Evolutionary conservation across 345 rosid species (phyloP), one percentile per base, ranked within the genome.

Genomic region (Turritis glabra): DNA sequence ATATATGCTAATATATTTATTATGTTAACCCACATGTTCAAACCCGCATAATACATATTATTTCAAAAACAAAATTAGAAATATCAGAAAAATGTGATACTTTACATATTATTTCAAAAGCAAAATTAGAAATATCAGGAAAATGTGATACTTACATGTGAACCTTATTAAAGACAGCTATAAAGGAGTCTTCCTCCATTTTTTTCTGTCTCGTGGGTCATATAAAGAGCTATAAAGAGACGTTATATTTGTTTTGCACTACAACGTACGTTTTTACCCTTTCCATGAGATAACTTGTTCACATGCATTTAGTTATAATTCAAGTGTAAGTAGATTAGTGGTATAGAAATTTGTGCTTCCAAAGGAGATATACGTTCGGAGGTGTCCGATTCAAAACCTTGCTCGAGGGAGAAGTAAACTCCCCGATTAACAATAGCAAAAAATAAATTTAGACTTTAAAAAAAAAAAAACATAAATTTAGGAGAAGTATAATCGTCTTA

Each of bases 251-350:
- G 55, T 64, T 48, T 65, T 38, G 41, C 56, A 17, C 41, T 13
- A 46, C 13, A 51, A 30, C 7, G 7, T 43, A 27, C 30, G 8
- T 37, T 67, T 35, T 67, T 35, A 23, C 60, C 25, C 25, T 52
- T 67, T 51, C 72, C 72, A 38, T 67, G 22, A 51, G 35, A 9
- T 23, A 30, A 63, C 55, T 4, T 65, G 70, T 32, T 65, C 19
- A 48, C 29, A 19, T 48, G 8, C 21, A 48, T 27, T 40, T 61
- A 17, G 10, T 25, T n/a, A 15, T 41, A 5, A 43, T 43, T 43
- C 48, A 43, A n/a, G n/a, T 43, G 19, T 43, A 43, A 3, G 19
- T 43, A 43, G 5, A 15, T 43, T 38, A 4, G n/a, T 38, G 44
- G 44, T 38, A 13, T 13, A 11, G 11, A 37, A 12, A 12, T 10